A percentile compares a stretch with the other conserved stretches of the same genome.
phyloP scores from a whole-genome alignment of 148 eudicot genomes.

The Rhododendron ovatum region DNA sequence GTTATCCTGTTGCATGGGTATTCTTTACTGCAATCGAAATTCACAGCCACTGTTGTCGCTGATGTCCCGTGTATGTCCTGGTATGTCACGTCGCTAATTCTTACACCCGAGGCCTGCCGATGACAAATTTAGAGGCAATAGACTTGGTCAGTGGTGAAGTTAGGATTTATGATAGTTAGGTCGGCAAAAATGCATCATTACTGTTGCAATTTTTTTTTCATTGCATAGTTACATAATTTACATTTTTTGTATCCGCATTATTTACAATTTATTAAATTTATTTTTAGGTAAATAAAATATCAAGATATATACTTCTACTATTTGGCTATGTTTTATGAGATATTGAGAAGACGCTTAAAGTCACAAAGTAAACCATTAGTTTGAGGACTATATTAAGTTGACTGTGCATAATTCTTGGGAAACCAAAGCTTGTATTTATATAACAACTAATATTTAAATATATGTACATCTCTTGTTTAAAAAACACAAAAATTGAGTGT shows the following conservation, averaged over 20 bases:
- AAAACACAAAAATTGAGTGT: neutral
- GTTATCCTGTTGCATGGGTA: constrained; percentile 39
- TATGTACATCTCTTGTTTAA: neutral
- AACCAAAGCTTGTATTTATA: neutral
- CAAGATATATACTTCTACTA: neutral
- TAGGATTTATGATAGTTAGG: neutral
- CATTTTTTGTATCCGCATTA: neutral
- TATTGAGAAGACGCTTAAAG: neutral
- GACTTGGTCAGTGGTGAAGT: neutral
- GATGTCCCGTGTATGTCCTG: constrained; percentile 39
- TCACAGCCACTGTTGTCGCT: constrained; percentile 27
- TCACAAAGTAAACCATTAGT: neutral
- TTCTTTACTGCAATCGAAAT: constrained; percentile 37
- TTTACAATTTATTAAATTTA: neutral
- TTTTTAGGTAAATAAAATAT: neutral
- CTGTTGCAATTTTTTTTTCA: neutral
- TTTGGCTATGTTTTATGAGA: neutral
- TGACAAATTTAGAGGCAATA: neutral
- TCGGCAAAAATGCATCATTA: neutral
- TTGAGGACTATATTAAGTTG: neutral
- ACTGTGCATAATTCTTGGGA: neutral
- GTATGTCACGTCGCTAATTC: constrained; percentile 37
- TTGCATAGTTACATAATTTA: neutral
- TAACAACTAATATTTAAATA: neutral
- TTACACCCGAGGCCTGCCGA: constrained; percentile 37